Percentiles rank a stretch among this genome's conserved stretches.
phyloP scores from a whole-genome alignment of 2,329 filamentous ascomycete species.

The Mariannaea elegans region DNA sequence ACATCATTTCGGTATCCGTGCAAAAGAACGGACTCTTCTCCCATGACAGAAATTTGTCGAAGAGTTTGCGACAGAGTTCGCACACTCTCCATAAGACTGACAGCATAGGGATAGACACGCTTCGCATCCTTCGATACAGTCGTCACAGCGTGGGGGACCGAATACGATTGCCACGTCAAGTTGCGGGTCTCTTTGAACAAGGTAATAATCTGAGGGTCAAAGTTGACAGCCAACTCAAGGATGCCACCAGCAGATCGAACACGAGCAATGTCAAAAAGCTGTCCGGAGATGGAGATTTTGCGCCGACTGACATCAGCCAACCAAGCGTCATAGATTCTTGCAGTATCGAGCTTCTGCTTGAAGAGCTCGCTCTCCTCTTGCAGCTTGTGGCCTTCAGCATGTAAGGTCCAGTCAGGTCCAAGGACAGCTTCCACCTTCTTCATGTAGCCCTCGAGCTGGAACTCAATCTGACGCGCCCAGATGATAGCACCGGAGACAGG shows the following conservation, averaged over 20 bases:
- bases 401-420: conserved; percentile 91
- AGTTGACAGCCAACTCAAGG: conserved; percentile 91
- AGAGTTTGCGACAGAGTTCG: conserved; percentile 90
- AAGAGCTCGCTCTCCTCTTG: conserved; percentile 92
- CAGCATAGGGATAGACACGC: conserved; percentile 95
- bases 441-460: conserved; percentile 96
- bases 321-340: conserved; percentile 96
- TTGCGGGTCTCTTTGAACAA: conserved; percentile 99
- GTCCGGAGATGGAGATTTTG: conserved; percentile 90
- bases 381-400: conserved; percentile 93
- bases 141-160: conserved; percentile 92
- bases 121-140: conserved; percentile 99
- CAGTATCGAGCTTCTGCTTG: conserved; percentile 93
- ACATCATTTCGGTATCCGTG: conserved; percentile 94
- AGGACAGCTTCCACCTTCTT: conserved; percentile 98
- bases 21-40: conserved; percentile 85
- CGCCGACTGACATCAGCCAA: conserved; percentile 87
- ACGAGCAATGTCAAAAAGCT: conserved; percentile 88
- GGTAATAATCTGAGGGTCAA: conserved; percentile 95
- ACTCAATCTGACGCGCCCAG: conserved; percentile 96
- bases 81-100: conserved; percentile 99
- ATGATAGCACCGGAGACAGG: conserved; percentile 97
- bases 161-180: conserved; percentile 92
- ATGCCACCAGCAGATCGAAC: conserved; percentile 91
- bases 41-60: conserved; percentile 84